Base-by-base conservation (phyloP, 257 asterid species). In the Solanum etuberosum region DNA sequence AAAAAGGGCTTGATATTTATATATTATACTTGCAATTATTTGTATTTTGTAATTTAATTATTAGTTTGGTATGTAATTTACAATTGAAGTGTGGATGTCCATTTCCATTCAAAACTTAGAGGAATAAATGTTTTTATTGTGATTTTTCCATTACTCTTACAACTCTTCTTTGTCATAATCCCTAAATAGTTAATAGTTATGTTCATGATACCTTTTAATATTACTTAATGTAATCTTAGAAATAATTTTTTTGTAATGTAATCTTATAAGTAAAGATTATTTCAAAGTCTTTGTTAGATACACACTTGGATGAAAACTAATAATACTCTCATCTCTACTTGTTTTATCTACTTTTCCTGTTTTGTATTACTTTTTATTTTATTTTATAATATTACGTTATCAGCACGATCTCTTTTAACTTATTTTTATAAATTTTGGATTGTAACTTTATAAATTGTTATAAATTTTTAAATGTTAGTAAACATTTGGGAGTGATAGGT, bases 1-100 rank as follows among this genome's bases (percentile, higher is more conserved):
- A 21, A 95, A 93, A 68, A 93, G 51, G 83, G 88, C 90, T 27
- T 94, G 89, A 91, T 40, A 20, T n/a, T 18, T 40, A 40, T 3
- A 40, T 7, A 37, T 6, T 13, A 29, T 13, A 27, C 35, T 68
- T 35, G 34, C 83, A 74, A 74, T 37, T 7, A 25, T 42, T n/a
- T 40, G n/a, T 40, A 4, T 15, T 15, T 40, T 77, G 59, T 40
- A 23, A 8, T 23, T 32, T 20, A 3, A 21, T 37, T 1, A 74
- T n/a, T 76, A 40, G 83, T 40, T 76, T 73, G 59, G 23, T 14
- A n/a, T 77, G 83, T 40, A 25, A 42, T 77, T 77, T 77, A n/a
- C 83, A 40, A n/a, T 42, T 42, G 63, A 43, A 77, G 83, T n/a
- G 83, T 71, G 78, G 8, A 35, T 68, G 23, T 7, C 12, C 23